Conservation (phyloP, 306 rosid genomes). For the Vigna hirtella region DNA sequence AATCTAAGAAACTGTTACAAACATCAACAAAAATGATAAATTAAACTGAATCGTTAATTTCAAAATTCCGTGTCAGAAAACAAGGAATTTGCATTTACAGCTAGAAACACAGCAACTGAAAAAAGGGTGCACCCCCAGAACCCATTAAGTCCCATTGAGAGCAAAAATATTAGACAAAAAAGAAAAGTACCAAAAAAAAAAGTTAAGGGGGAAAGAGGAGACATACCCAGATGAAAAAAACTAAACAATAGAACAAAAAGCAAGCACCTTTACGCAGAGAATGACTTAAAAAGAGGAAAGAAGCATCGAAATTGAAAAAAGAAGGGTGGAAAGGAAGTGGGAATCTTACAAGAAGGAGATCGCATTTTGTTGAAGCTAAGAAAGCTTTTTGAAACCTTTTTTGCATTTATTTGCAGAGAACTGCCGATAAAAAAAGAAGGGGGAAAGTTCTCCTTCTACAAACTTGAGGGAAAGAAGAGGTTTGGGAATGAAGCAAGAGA, state of each 20-base stretch:
- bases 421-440: neutral
- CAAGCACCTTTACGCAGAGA: constrained; percentile 49
- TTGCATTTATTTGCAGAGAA: neutral
- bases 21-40: constrained; percentile 40
- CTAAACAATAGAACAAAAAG: constrained; percentile 52
- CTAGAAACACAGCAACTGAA: constrained; percentile 40
- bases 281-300: constrained; percentile 37
- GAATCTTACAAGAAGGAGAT: constrained; percentile 73
- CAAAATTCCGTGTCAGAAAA: constrained; percentile 11
- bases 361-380: constrained; percentile 71
- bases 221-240: constrained; percentile 47
- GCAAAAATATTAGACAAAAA: constrained; percentile 26
- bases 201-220: constrained; percentile 26
- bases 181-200: constrained; percentile 49
- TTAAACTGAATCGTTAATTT: neutral
- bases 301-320: constrained; percentile 28
- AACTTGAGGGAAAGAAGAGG: constrained; percentile 43
- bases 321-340: constrained; percentile 22
- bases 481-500: constrained; percentile 79
- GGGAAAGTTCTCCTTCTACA: neutral
- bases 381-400: constrained; percentile 42
- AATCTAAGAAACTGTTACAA: constrained; percentile 13
- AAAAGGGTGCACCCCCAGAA: constrained; percentile 34
- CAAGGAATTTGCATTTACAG: constrained; percentile 27
- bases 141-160: constrained; percentile 20